phyloP scores from a whole-genome alignment of 2,329 filamentous ascomycete species.

The Aspergillus oerlinghausenensis region DNA sequence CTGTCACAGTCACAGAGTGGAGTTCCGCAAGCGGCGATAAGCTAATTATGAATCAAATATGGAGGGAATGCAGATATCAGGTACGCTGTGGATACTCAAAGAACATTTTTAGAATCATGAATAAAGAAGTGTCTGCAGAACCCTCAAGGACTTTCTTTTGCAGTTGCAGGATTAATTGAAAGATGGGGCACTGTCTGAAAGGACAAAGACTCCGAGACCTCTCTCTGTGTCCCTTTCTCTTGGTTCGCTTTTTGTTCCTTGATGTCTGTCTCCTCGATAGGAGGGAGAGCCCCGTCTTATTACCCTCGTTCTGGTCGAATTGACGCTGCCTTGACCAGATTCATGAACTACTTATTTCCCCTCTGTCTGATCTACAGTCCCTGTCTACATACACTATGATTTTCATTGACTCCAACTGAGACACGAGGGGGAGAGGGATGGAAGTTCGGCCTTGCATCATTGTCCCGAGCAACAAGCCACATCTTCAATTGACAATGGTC shows the following conservation, averaged over 20 bases:
- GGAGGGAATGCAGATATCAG: constrained; percentile 7
- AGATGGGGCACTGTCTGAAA: neutral
- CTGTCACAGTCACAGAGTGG: neutral
- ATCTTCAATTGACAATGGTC: neutral
- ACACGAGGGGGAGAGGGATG: neutral
- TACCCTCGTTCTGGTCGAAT: neutral
- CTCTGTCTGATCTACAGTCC: neutral
- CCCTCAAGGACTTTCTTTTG: neutral
- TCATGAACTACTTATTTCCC: neutral
- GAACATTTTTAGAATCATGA: neutral
- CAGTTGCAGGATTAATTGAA: neutral
- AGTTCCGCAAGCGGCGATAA: neutral
- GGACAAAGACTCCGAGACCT: neutral
- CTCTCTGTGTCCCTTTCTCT: neutral
- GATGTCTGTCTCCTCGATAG: neutral
- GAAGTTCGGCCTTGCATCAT: neutral
- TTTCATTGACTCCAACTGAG: neutral
- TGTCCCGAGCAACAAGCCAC: neutral
- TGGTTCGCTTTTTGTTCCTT: neutral
- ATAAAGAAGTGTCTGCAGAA: neutral
- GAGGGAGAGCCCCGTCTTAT: neutral
- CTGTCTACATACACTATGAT: neutral
- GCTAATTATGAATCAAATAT: constrained; percentile 4
- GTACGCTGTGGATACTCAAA: constrained; percentile 2
- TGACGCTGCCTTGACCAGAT: neutral